Evolutionary conservation across 495 filamentous ascomycete species (phyloP), one percentile per base, ranked within the genome.

Genomic region (Penicillium dipodomyicola): DNA sequence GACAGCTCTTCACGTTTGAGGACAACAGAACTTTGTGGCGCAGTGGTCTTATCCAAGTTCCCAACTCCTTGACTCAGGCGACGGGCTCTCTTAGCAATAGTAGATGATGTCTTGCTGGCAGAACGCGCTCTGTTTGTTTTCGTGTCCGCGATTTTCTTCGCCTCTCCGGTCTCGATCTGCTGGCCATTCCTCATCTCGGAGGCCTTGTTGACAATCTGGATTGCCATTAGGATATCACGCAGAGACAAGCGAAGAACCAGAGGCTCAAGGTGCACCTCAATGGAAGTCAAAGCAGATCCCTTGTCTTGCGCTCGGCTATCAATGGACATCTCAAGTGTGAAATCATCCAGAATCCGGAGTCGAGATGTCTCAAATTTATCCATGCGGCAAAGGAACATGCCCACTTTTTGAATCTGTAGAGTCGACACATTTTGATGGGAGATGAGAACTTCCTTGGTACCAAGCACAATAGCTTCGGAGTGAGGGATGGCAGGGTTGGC

Each of bases 381-480:
- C 95, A 98, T 97, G 27, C 94, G 89, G 67, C 94, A 98, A 35
- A 98, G 77, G 72, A 97, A 98, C 92, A 98, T 97, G 54, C 94
- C 95, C 44, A 97, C 85, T 64, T 96, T 84, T 35, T 88, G 88
- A 9, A 97, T 82, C 64, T 97, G 95, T 54, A 98, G 78, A 10
- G 95, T 96, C 48, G 92, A 81, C 22, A 93, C 91, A 75, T 97
- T 90, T 71, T 98, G 94, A 65, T 94, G 89, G 14, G 94, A 94
- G 11, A 97, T 77, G 7, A 97, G 79, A 6, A 97, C 83, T 66
- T 98, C 90, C 69, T 97, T 97, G 9, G 91, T 96, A 17, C 92
- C 87, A 17, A 98, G 80, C 10, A 97, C 95, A 62, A 98, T 96
- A 7, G 94, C 94, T 67, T 98, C 94, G 0, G 95, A 97, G 68